A percentile compares a stretch with the other conserved stretches of the same genome.
Evolutionary conservation across 1,284 basidiomycete species (phyloP).

Genomic region (Coriolopsis trogii): DNA sequence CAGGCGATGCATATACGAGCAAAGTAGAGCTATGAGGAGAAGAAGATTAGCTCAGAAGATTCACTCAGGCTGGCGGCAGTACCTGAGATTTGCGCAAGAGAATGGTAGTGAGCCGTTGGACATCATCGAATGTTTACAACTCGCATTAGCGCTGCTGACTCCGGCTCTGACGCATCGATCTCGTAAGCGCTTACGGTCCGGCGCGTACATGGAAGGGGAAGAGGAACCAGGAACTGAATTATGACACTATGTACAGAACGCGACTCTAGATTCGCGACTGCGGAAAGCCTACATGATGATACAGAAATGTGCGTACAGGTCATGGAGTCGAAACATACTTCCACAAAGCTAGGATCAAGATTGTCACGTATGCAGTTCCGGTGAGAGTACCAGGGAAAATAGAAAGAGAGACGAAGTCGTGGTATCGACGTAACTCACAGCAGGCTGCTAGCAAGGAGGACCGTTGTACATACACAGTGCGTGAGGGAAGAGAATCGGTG

Average conservation of each 20-base stretch:
- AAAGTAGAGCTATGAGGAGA: background rate
- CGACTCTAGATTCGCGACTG: conserved; percentile 8
- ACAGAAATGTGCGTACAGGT: conserved; percentile 22
- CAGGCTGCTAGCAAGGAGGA: background rate
- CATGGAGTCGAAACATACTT: background rate
- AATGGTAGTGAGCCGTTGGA: background rate
- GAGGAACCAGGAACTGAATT: background rate
- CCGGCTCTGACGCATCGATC: conserved; percentile 14
- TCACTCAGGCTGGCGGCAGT: conserved; percentile 4
- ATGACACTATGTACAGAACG: background rate
- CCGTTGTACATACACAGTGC: background rate
- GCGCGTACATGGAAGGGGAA: background rate
- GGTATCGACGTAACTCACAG: conserved; percentile 6
- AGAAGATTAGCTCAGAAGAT: conserved; percentile 2
- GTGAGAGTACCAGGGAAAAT: background rate
- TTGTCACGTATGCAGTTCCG: background rate
- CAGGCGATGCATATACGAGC: conserved; percentile 13
- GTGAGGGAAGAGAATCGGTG: background rate
- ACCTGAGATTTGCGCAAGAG: background rate
- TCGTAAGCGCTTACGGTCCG: no score
- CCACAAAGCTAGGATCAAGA: conserved; percentile 6
- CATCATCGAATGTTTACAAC: conserved; percentile 7
- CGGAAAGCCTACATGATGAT: conserved; percentile 14
- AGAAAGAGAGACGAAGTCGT: background rate
- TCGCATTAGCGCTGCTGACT: conserved; percentile 6